phyloP scores from a whole-genome alignment of 805 yeast genomes.

The Brettanomyces anomalus region DNA sequence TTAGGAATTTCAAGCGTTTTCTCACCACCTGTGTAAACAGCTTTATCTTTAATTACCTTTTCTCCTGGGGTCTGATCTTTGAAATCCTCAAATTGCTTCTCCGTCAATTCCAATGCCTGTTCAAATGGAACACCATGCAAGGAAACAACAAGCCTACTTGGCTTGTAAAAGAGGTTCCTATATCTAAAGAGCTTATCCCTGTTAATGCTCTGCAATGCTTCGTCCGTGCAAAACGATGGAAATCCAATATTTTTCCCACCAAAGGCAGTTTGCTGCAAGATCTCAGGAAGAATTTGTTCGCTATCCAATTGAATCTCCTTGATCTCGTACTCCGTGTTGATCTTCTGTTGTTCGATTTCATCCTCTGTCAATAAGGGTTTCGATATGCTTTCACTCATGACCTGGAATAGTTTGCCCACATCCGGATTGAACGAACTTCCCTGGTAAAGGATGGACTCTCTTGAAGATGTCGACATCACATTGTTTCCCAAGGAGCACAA shows the following conservation, averaged over 20 bases:
- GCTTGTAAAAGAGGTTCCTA: constrained; percentile 59
- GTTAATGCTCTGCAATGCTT: constrained; percentile 47
- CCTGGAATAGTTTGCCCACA: constrained; percentile 65
- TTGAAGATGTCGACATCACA: constrained; percentile 83
- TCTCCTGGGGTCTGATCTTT: constrained; percentile 19
- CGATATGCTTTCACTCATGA: constrained; percentile 70
- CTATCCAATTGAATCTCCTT: constrained; percentile 77
- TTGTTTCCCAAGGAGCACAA: constrained; percentile 85
- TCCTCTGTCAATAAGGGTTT: constrained; percentile 57
- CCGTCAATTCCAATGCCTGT: constrained; percentile 55
- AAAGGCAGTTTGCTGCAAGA: constrained; percentile 82
- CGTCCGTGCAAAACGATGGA: constrained; percentile 76
- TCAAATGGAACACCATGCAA: constrained; percentile 78
- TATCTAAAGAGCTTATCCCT: constrained; percentile 46
- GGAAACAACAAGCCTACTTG: constrained; percentile 76
- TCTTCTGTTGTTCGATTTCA: constrained; percentile 67
- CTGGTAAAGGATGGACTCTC: constrained; percentile 90
- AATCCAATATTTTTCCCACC: constrained; percentile 66
- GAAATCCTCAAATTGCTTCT: constrained; percentile 59
- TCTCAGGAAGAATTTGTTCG: constrained; percentile 79
- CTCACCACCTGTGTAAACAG: constrained; percentile 55
- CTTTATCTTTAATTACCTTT: constrained; percentile 24
- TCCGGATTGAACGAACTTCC: constrained; percentile 89
- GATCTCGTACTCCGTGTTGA: constrained; percentile 72
- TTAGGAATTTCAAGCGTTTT: constrained; percentile 41